Conservation (phyloP, 306 rosid species). For the Geum urbanum region DNA sequence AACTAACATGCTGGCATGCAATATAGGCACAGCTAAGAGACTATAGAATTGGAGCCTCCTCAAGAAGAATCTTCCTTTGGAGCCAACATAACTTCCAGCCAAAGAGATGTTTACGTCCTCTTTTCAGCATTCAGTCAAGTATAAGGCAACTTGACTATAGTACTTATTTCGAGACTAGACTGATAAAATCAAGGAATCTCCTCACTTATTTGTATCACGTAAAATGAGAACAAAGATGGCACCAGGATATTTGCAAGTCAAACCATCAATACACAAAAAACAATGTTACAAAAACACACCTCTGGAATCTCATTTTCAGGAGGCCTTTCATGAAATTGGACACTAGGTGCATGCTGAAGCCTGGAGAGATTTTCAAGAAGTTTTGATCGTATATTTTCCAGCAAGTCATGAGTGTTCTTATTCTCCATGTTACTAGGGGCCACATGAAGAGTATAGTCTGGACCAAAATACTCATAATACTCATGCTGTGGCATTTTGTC, state of each 20-base stretch:
- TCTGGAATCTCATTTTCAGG: constrained; percentile 76
- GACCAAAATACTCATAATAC: constrained; percentile 88
- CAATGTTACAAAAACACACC: constrained; percentile 34
- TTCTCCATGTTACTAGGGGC: constrained; percentile 98
- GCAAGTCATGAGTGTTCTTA: constrained; percentile 61
- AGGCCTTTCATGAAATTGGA: constrained; percentile 77
- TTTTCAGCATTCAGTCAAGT: not conserved
- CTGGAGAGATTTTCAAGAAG: constrained; percentile 77
- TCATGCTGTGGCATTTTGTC: constrained; percentile 92
- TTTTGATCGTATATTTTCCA: constrained; percentile 65
- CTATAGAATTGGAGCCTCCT: not conserved
- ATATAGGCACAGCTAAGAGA: not conserved
- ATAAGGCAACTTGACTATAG: not conserved
- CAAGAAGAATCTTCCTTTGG: not conserved
- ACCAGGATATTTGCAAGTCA: not conserved
- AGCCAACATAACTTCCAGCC: not conserved
- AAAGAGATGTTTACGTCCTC: not conserved
- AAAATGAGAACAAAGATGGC: not conserved
- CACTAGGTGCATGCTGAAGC: constrained; percentile 90
- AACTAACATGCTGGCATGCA: not conserved
- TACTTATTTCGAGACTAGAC: not conserved
- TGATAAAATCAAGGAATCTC: not conserved
- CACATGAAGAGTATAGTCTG: constrained; percentile 88
- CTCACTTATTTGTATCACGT: not conserved
- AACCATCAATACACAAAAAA: not conserved